Conservation (phyloP, 2,329 filamentous ascomycete genomes). For the Pyrenophora graminea region DNA sequence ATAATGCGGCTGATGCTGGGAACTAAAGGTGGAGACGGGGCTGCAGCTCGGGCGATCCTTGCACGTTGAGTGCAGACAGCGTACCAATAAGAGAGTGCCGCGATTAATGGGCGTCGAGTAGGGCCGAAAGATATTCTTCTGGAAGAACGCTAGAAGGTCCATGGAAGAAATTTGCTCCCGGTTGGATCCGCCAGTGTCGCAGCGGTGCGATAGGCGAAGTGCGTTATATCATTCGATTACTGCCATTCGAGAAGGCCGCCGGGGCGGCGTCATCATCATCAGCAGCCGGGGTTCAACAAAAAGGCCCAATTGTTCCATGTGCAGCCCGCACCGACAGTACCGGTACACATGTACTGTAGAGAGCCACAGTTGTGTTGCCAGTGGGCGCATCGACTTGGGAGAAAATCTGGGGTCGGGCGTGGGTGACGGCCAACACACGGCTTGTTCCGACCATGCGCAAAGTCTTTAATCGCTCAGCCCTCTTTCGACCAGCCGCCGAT, state of each 20-base stretch:
- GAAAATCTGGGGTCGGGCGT: too few species aligned
- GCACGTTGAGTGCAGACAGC: conserved; percentile 12
- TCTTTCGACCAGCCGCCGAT: too few species aligned
- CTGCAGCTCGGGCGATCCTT: conserved; percentile 30
- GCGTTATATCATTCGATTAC: conserved; percentile 3
- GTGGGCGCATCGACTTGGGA: too few species aligned
- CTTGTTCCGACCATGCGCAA: too few species aligned
- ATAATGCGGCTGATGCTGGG: conserved; percentile 30
- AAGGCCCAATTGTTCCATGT: too few species aligned
- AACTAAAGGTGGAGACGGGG: conserved; percentile 37
- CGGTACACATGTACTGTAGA: too few species aligned
- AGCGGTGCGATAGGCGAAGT: neutral
- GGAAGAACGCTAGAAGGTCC: conserved; percentile 7
- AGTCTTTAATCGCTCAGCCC: too few species aligned
- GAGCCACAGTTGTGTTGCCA: too few species aligned
- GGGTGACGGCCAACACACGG: too few species aligned
- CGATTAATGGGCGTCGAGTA: conserved; percentile 5
- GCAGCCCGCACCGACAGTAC: too few species aligned
- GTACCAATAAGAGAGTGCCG: conserved; percentile 15
- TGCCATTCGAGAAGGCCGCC: neutral
- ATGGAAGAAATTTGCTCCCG: conserved; percentile 8
- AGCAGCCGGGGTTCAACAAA: too few species aligned
- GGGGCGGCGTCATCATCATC: too few species aligned
- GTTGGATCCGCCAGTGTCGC: neutral
- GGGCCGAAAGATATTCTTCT: conserved; percentile 1